Evolutionary conservation across 805 yeast species (phyloP).

Genomic region (Metschnikowia shivogae): DNA sequence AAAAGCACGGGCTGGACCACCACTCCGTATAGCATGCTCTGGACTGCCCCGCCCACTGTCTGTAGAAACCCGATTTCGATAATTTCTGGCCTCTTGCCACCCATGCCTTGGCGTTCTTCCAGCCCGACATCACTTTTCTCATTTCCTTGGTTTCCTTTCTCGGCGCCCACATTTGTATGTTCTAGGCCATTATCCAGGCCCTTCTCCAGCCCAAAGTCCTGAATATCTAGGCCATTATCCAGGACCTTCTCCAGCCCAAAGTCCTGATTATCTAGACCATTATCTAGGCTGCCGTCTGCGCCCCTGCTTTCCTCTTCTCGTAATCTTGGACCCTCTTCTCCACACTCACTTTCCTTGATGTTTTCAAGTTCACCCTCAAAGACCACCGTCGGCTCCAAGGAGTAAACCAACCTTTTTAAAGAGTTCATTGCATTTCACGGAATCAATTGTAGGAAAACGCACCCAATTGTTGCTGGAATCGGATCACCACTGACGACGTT

Average conservation of each 20-base stretch:
- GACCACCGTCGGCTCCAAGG: conserved; percentile 7
- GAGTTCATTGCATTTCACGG: conserved; percentile 17
- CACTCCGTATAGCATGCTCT: conserved; percentile 43
- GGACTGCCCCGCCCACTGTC: neutral
- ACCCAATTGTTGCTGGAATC: too few relatives aligned
- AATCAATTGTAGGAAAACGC: too few relatives aligned
- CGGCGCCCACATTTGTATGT: neutral
- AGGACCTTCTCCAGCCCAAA: neutral
- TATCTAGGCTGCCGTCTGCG: neutral
- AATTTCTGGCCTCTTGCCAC: neutral
- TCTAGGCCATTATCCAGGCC: too few relatives aligned
- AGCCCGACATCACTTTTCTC: neutral
- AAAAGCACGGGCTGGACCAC: conserved; percentile 50
- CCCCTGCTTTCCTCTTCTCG: neutral
- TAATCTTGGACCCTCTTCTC: neutral
- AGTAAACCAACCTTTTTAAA: conserved; percentile 16
- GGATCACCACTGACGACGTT: too few relatives aligned
- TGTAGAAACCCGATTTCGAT: neutral
- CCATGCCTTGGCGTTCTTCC: neutral
- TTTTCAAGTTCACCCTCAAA: neutral
- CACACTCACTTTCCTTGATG: neutral
- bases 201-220: neutral
- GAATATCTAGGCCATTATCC: neutral
- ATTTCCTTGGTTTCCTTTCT: neutral
- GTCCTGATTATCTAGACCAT: neutral